Evolutionary conservation across 2,329 filamentous ascomycete species (phyloP), one percentile per base, ranked within the genome.

Genomic region (Beauveria rudraprayagi): DNA sequence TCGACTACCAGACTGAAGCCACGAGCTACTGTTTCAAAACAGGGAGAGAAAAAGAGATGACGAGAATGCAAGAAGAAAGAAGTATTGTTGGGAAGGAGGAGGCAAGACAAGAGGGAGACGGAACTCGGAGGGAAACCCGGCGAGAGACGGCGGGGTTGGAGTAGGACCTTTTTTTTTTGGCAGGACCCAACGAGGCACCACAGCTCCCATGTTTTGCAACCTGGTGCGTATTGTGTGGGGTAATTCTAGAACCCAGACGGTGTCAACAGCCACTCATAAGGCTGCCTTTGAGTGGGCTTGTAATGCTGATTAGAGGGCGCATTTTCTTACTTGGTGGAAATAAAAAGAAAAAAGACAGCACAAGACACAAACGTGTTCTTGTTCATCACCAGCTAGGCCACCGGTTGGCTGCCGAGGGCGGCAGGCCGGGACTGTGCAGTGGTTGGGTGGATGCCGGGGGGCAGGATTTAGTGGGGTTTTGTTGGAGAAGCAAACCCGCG

Each of bases 401-500:
- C 24, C 54, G 56, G 30, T 14, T 28, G 6, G 30, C 56, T 58
- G 56, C 46, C 56, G 56, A 47, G 19, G 14, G 43, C 28, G 55
- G 19, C 55, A 19, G 40, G 28, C 37, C 54, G 43, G 17, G 34
- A 37, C 34, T 37, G 34, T 37, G 34, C 34, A 37, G 22, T 41
- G 9, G 6, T 3, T 22, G 16, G 22, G 52, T 55, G 52, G 40
- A 28, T 44, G 30, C 30, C 26, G 26, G 41, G 41, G 43, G 43
- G 52, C 37, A 41, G 30, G 34, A 11, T 44, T 34, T 19, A n/a
- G 55, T 57, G 55, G 55, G 24, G 17, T 6, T 44, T n/a, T 46
- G n/a, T 50, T 57, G 43, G 43, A 40, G 43, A 50, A 51, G 19
- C 16, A 44, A 51, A 46, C 56, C 56, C 56, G 37, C 56, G 56